Base-by-base conservation (phyloP, 75 land plant species). In the Sequoia sempervirens region DNA sequence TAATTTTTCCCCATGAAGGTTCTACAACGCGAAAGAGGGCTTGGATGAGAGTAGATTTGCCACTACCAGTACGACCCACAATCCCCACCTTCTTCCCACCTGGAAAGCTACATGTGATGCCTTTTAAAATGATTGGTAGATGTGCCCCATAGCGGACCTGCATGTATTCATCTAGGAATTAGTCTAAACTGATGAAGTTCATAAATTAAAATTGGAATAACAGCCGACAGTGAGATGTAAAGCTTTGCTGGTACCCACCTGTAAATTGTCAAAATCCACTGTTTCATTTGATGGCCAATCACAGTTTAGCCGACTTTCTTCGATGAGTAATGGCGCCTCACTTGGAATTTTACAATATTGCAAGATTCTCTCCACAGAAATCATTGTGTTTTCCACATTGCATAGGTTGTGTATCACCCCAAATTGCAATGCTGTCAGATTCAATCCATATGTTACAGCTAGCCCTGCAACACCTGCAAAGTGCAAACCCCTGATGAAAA, bases 31-130 rank as follows among this genome's bases (percentile, higher is more conserved):
- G 84, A 75, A 88, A 88, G 34, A 88, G 85, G 18, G 88, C 88
- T 70, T 88, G 89, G 53, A 88, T 86, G 34, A 88, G 82, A 40
- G 89, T 88, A 46, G 88, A 79, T 73, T 88, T 88, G 30, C 89
- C 89, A 81, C 88, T 86, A 28, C 89, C 89, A 53, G 89, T 88
- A 23, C 89, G 84, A 20, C 89, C 89, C 9, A 88, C 89, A 11
- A 88, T 82, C 26, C 89, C 89, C 15, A 88, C 72, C 72, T 88
- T 86, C 36, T 88, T 86, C 50, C 89, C 89, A 53, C 89, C 89
- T 8, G 43, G 75, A 54, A 88, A 83, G 23, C 76, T 86, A 84
- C 89, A 88, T 4, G 89, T 88, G 68, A 88, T 82, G 40, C 89
- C 89, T 41, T 86, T 88, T 66, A 88, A 81, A 6, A 88, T 88